Evolutionary conservation across 2,329 filamentous ascomycete species (phyloP).

Genomic region (Scorias spongiosa): DNA sequence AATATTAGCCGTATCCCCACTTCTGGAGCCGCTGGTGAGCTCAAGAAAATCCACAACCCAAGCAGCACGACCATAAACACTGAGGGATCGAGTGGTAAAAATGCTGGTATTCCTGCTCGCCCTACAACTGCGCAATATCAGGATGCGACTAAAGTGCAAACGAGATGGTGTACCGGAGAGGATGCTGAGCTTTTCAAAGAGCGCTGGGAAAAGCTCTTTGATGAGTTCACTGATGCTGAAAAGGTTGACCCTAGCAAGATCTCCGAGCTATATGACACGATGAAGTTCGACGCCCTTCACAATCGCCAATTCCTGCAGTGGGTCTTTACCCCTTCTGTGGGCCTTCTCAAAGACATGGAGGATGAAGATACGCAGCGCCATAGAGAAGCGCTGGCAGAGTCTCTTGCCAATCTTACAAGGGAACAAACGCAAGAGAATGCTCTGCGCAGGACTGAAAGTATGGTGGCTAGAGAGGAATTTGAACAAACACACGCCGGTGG

Average conservation of each 20-base stretch:
- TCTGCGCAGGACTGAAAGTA: conserved; percentile 17
- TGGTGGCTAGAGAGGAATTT: conserved; percentile 17
- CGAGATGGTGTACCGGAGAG: conserved; percentile 91
- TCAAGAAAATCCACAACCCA: conserved; percentile 37
- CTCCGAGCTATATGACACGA: conserved; percentile 94
- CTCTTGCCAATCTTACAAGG: not conserved
- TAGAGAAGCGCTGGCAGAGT: not conserved
- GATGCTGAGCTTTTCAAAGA: conserved; percentile 90
- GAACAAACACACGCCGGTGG: conserved; percentile 15
- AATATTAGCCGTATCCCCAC: conserved; percentile 69
- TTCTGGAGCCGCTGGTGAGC: conserved; percentile 36
- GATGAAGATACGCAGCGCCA: conserved; percentile 4
- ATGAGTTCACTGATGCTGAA: conserved; percentile 89
- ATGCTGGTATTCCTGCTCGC: not conserved
- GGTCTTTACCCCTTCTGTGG: conserved; percentile 79
- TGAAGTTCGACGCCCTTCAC: conserved; percentile 98
- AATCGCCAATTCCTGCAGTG: conserved; percentile 94
- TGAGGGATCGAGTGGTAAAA: not conserved
- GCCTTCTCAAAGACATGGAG: conserved; percentile 54
- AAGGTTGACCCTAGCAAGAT: conserved; percentile 99
- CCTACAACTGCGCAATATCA: conserved; percentile 7
- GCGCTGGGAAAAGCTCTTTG: conserved; percentile 95
- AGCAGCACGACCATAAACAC: conserved; percentile 6
- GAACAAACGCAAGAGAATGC: conserved; percentile 1
- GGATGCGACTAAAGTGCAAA: conserved; percentile 45